Base-by-base conservation (phyloP, 306 rosid genomes). In the Adenanthera pavonina region DNA sequence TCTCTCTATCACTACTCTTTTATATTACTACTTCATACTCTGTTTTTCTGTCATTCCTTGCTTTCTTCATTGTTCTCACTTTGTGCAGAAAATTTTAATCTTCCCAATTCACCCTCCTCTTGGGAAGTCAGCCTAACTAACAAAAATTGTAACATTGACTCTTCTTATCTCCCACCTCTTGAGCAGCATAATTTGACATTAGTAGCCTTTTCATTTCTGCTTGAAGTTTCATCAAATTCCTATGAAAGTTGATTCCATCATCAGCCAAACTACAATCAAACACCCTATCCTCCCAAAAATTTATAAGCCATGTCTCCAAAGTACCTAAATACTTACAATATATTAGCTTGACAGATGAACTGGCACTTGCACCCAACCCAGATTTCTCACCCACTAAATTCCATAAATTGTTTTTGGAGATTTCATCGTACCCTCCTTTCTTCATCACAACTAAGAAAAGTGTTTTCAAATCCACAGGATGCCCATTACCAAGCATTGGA, bases 371-470 rank as follows among this genome's bases (percentile, higher is more conserved):
- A 69, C 88, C 92, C 34, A 88, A 74, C 52, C 97, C 94, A 68
- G 84, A 88, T 81, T 89, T 89, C 46, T 84, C 77, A 3, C 91
- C 92, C 49, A 90, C 93, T 12, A 38, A 74, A 85, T 84, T 87
- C 98, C 98, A 94, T 51, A 85, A 65, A 43, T 78, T 78, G 0
- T 46, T 59, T n/a, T 80, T 35, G 2, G 75, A 79, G 72, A 86
- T 82, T 2, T 52, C 85, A 14, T 85, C 87, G 43, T 75, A 91
- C 34, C 98, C 98, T 10, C 98, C 97, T 44, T 88, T 87, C 59
- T 72, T 84, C 53, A 87, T 88, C 75, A 92, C 97, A 66, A 81
- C 87, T 83, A 44, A 67, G 40, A 84, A 90, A 14, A 92, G 86
- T 89, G 83, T 89, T 51, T 84, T 78, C 85, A 92, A 87, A 85